Evolutionary conservation across 345 rosid genomes (phyloP), one percentile per base, ranked within the genome.

Genomic region (Eucalyptus dawsonii): DNA sequence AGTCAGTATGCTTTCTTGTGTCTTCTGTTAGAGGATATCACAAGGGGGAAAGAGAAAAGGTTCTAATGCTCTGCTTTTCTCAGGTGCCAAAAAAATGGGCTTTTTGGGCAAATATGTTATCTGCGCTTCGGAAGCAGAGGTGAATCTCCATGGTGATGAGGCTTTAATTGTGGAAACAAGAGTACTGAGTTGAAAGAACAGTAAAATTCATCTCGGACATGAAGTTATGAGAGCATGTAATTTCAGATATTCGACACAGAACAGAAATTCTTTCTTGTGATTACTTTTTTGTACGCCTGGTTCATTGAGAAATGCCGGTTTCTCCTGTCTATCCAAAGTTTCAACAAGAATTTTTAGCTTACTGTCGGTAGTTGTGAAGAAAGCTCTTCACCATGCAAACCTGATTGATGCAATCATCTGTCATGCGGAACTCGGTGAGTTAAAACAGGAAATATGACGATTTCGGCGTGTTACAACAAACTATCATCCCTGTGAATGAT

Each of bases 11-110:
- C 27, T 40, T 80, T 37, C 27, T 21, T 6, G 85, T 40, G 24
- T 76, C 85, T 76, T 76, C 16, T 21, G 85, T 40, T 40, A 24
- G 85, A 76, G 85, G 85, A 76, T 40, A 37, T 76, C 24, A 56
- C 14, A 76, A 21, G 3, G 47, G 8, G 85, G 29, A 1, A 40
- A 72, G 81, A 72, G 85, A 76, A 76, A 76, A 76, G 85, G 47
- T 76, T 76, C 47, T 21, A 76, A 76, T 40, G 27, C 47, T 34
- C 69, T n/a, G 9, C 21, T 81, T 44, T 60, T 89, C 91, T 54
- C 93, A 93, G 94, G 86, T 85, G 86, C 92, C 69, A 50, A 89
- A 90, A 90, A 92, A 90, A 60, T 88, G 65, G 88, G 90, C 91
- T 14, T 90, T 89, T 56, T 27, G 90, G 17, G 47, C 91, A 13